Percentiles rank a stretch among this genome's conserved stretches.
Conservation (phyloP, 345 rosid species). For the Streptanthus diversifolius region DNA sequence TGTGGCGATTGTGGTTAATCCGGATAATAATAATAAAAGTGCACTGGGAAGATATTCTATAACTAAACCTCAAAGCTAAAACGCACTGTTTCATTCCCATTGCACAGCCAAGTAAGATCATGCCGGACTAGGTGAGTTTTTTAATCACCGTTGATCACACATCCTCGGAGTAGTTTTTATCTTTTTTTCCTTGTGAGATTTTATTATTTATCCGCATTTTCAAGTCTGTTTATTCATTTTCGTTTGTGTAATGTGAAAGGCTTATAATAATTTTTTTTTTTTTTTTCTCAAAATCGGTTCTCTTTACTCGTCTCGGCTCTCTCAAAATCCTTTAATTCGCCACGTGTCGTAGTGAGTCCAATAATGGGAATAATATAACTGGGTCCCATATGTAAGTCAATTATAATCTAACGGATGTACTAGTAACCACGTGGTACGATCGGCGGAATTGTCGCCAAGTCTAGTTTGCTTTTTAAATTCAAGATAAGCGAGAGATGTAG, state of each 20-base stretch:
- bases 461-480: neutral
- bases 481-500: conserved; percentile 12
- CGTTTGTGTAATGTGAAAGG: neutral
- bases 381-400: neutral
- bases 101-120: conserved; percentile 16
- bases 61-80: neutral
- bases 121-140: conserved; percentile 19
- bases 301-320: neutral
- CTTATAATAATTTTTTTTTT: neutral
- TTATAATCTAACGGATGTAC: conserved; percentile 22
- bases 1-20: conserved; percentile 7
- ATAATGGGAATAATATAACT: conserved; percentile 1
- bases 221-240: neutral
- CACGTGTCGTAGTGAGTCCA: conserved; percentile 9
- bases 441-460: conserved; percentile 5
- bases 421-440: conserved; percentile 25
- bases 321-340: neutral
- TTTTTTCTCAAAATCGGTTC: neutral
- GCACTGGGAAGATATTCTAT: neutral
- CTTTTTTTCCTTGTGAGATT: neutral
- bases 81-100: conserved; percentile 17
- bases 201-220: neutral
- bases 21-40: neutral
- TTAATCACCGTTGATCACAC: neutral
- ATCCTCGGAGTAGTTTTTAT: neutral